A percentile compares a stretch with the other conserved stretches of the same genome.
These are phyloP conservation scores for Cinnamomum micranthum DNA, from an alignment of 164 flowering plant species.

Conservation along the genomic window DNA sequence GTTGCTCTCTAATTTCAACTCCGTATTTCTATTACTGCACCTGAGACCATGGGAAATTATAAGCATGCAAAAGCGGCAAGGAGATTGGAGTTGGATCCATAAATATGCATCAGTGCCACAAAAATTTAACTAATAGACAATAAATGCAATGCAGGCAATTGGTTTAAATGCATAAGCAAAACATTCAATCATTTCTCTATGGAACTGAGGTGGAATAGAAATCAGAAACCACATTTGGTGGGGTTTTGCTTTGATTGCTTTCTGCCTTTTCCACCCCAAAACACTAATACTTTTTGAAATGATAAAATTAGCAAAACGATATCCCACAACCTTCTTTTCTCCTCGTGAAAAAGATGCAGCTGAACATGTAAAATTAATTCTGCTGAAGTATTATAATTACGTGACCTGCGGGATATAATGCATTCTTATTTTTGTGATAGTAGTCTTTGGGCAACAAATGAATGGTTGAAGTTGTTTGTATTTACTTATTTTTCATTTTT, in stretches of 20 bases:
- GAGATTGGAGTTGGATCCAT: conserved; percentile 20
- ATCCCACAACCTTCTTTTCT: neutral
- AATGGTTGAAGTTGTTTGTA: neutral
- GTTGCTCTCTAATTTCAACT: conserved; percentile 34
- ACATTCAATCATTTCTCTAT: neutral
- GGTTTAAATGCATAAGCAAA: too few relatives aligned
- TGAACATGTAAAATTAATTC: neutral
- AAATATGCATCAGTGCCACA: neutral
- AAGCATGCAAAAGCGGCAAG: neutral
- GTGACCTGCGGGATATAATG: neutral
- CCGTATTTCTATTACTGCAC: neutral
- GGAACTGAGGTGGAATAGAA: neutral
- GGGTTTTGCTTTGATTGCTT: neutral
- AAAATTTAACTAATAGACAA: neutral
- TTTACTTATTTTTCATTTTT: neutral
- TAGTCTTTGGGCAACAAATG: neutral
- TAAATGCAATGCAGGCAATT: neutral
- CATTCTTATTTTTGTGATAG: neutral
- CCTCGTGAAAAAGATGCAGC: neutral
- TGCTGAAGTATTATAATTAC: neutral
- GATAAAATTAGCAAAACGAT: neutral
- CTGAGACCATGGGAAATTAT: neutral
- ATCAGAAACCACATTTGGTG: neutral
- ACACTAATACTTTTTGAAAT: neutral
- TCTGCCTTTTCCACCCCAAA: too few relatives aligned